These are phyloP conservation scores for Ramalina peruviana DNA, from an alignment of 495 filamentous ascomycete species.

Conservation along the genomic window DNA sequence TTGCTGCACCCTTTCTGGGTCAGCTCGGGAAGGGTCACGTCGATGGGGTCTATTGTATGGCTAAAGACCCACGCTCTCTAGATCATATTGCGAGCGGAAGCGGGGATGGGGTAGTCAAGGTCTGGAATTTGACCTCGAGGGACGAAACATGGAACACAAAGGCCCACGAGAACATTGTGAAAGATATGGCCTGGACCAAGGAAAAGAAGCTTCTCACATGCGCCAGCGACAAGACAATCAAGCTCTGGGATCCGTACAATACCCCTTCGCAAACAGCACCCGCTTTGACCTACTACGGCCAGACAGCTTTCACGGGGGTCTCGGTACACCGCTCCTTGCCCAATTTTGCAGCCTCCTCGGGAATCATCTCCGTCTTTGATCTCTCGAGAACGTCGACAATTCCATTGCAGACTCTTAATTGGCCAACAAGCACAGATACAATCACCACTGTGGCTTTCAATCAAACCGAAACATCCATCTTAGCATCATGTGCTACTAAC, in stretches of 20 bases:
- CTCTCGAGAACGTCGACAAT: constrained; percentile 56
- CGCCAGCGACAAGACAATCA: constrained; percentile 72
- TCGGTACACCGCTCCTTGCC: constrained; percentile 64
- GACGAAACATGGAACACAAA: constrained; percentile 70
- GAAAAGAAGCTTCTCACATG: constrained; percentile 82
- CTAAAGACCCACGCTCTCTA: constrained; percentile 55
- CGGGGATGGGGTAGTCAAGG: constrained; percentile 80
- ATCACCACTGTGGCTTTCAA: constrained; percentile 85
- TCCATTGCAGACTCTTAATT: constrained; percentile 65
- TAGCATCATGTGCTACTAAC: constrained; percentile 72
- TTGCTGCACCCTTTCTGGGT: constrained; percentile 80
- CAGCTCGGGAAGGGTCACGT: constrained; percentile 86
- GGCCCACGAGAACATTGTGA: constrained; percentile 81
- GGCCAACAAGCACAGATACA: constrained; percentile 83
- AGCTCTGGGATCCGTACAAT: constrained; percentile 82
- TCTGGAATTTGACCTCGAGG: constrained; percentile 74
- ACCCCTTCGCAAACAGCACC: constrained; percentile 48
- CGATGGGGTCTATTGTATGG: constrained; percentile 72
- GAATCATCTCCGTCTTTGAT: constrained; percentile 76
- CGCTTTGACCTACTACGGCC: constrained; percentile 68
- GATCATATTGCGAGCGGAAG: constrained; percentile 64
- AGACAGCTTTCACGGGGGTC: constrained; percentile 67
- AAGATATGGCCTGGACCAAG: constrained; percentile 76
- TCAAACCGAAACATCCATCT: constrained; percentile 79
- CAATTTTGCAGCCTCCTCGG: constrained; percentile 66